Conservation (phyloP, 2,329 filamentous ascomycete species). For the Huntiella moniliformis region DNA sequence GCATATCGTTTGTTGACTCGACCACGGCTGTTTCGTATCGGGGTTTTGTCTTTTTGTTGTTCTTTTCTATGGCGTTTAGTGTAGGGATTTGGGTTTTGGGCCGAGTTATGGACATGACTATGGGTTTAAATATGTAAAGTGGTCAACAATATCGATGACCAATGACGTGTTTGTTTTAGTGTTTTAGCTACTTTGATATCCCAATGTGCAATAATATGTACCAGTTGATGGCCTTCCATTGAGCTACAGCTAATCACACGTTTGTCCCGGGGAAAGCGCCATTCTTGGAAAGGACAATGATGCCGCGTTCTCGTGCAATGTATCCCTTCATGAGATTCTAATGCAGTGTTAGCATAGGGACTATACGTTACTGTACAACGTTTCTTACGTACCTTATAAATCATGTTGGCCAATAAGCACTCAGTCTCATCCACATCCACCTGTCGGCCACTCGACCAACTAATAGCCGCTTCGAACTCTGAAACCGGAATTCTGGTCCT, state of each 20-base stretch:
- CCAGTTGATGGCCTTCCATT: background rate
- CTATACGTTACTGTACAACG: background rate
- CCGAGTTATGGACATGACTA: background rate
- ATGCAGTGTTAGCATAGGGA: background rate
- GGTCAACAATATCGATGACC: background rate
- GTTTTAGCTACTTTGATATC: background rate
- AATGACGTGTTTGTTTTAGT: background rate
- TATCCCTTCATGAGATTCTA: constrained; percentile 95
- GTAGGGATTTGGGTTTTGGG: no score
- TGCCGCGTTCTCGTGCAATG: constrained; percentile 75
- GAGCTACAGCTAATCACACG: constrained; percentile 21
- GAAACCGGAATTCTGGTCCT: constrained; percentile 63
- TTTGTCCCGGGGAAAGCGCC: constrained; percentile 89
- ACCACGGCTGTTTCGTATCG: no score
- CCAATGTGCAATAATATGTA: background rate
- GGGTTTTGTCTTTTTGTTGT: no score
- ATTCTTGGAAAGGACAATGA: constrained; percentile 81
- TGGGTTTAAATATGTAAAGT: background rate
- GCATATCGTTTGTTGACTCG: no score
- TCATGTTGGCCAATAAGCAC: constrained; percentile 86
- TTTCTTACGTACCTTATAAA: constrained; percentile 62
- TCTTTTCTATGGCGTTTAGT: no score
- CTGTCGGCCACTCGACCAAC: constrained; percentile 46
- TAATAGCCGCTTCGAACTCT: constrained; percentile 73
- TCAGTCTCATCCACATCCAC: constrained; percentile 87